Conservation (phyloP, 768 basidiomycete genomes). For the Auricularia sp. region DNA sequence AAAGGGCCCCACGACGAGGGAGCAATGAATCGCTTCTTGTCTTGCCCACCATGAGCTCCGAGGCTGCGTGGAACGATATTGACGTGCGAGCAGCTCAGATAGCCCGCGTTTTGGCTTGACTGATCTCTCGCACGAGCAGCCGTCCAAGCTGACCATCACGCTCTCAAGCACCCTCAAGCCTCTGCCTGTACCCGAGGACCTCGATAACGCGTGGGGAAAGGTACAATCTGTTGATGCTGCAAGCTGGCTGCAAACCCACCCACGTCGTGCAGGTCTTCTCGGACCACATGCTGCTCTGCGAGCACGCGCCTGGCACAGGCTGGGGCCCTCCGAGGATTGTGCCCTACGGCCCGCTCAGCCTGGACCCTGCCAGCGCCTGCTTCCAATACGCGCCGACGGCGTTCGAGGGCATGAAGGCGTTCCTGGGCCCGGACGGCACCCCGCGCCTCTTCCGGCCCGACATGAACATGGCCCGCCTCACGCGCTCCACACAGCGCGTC, state of each 20-base stretch:
- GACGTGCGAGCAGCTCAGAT: not conserved
- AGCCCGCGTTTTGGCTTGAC: not conserved
- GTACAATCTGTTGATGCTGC: slow-evolving; percentile 23
- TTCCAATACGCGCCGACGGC: slow-evolving; percentile 52
- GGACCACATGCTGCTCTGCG: slow-evolving; percentile 67
- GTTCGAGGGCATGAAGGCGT: slow-evolving; percentile 70
- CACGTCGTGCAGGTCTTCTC: slow-evolving; percentile 51
- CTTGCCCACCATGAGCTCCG: too few species aligned
- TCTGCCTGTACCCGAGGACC: slow-evolving; percentile 34
- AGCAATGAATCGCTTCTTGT: too few species aligned
- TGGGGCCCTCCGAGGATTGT: slow-evolving; percentile 68
- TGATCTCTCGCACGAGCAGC: slow-evolving; percentile 24
- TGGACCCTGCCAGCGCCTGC: slow-evolving; percentile 46
- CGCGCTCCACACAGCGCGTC: slow-evolving; percentile 55
- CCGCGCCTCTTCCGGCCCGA: slow-evolving; percentile 74
- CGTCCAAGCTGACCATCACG: slow-evolving; percentile 42
- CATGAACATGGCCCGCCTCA: slow-evolving; percentile 75
- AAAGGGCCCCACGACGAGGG: too few species aligned
- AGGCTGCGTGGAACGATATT: not conserved
- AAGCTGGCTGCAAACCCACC: not conserved
- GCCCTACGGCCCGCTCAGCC: slow-evolving; percentile 49
- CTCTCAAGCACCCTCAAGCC: slow-evolving; percentile 39
- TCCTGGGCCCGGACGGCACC: slow-evolving; percentile 58
- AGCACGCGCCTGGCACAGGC: slow-evolving; percentile 23
- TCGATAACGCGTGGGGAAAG: slow-evolving; percentile 41